Evolutionary conservation across 768 basidiomycete species (phyloP).

Genomic region (Leucogyrophana mollusca): DNA sequence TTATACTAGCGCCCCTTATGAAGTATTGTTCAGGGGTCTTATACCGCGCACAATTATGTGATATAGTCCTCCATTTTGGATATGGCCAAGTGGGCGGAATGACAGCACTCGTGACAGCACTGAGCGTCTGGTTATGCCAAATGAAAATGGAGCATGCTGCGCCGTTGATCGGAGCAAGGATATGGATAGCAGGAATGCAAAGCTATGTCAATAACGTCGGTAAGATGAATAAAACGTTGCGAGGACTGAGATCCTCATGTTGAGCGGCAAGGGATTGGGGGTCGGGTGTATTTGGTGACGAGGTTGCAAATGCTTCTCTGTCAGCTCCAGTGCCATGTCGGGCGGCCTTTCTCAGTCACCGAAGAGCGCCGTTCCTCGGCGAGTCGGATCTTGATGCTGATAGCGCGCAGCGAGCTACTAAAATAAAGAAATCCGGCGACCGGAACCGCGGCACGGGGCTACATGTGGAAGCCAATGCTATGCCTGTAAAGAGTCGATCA

Average conservation of each 20-base stretch:
- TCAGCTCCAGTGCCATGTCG: background rate
- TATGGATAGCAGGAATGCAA: conserved; percentile 13
- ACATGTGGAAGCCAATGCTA: conserved; percentile 11
- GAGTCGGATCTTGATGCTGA: conserved; percentile 23
- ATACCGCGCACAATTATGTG: conserved; percentile 12
- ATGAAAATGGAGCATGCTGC: conserved; percentile 13
- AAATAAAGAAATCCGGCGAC: conserved; percentile 5
- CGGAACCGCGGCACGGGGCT: conserved; percentile 27
- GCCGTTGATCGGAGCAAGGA: conserved; percentile 18
- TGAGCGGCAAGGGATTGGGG: conserved; percentile 7
- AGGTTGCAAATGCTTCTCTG: conserved; percentile 5
- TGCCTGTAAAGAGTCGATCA: conserved; percentile 17
- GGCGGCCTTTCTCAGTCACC: conserved; percentile 7
- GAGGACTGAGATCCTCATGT: conserved; percentile 18
- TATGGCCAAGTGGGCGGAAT: conserved; percentile 10
- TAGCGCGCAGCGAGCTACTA: background rate
- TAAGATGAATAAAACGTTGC: conserved; percentile 35
- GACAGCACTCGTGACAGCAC: conserved; percentile 10
- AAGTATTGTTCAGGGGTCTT: conserved; percentile 10
- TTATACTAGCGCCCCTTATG: conserved; percentile 4
- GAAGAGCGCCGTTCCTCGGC: conserved; percentile 22
- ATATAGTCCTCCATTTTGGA: conserved; percentile 22
- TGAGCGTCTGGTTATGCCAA: conserved; percentile 9
- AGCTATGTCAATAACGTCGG: conserved; percentile 22
- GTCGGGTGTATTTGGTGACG: conserved; percentile 5